Evolutionary conservation across 2,329 filamentous ascomycete species (phyloP), one percentile per base, ranked within the genome.

Genomic region (Curvularia verruculosa): DNA sequence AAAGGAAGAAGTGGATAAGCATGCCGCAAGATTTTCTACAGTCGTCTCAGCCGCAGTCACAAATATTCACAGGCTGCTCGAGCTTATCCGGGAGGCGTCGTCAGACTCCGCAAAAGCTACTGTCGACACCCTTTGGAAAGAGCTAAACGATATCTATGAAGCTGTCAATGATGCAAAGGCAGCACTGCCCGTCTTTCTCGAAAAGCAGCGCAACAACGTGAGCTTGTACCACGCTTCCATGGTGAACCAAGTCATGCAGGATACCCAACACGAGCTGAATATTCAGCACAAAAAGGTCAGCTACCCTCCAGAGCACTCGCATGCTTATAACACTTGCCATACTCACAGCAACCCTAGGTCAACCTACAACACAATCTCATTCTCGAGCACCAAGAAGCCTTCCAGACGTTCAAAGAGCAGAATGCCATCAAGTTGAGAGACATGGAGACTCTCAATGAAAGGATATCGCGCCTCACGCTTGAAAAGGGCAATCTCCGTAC

Each of bases 141-240:
- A 73, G 49, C 58, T 75, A 21, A 65, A 73, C 51, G 49, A 63
- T 23, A 59, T 75, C 2, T 67, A 68, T 45, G 41, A 61, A 9
- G 58, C 58, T 13, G 59, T 63, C 21, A 65, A 61, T 13, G 59
- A 61, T 0, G 56, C 66, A 12, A 69, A 68, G 18, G 36, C 52
- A 37, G 61, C 59, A n/a, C 39, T 72, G 6, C 67, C 71, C 6
- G 47, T 26, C 6, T 70, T 70, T 51, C 48, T 74, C 2, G 62
- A 72, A 37, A 70, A 68, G 54, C 71, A 74, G 52, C 64, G 68
- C 15, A 61, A 70, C 26, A 70, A 69, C 48, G 61, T 69, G 56
- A 63, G 59, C 24, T 55, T 74, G 4, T 64, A 68, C 31, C 66
- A 70, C 47, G 56, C 50, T 7, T 62, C 69, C 1, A 54, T 64